Percentiles rank a stretch among this genome's conserved stretches.
Conservation (phyloP, 306 rosid genomes). For the Oxytropis ochrocephala region DNA sequence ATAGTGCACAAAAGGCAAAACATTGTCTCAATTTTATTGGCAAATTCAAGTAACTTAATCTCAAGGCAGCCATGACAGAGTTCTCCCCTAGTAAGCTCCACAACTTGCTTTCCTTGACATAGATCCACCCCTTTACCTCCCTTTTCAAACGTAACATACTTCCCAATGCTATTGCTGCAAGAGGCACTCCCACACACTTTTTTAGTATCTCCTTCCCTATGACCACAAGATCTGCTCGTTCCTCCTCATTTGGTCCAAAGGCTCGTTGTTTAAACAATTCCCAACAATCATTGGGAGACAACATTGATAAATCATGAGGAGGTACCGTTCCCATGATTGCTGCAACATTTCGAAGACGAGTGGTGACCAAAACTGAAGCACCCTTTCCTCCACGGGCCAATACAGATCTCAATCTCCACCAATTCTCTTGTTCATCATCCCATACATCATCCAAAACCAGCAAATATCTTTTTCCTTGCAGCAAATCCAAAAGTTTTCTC, state of each 20-base stretch:
- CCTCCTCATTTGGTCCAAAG: background rate
- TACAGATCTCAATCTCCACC: background rate
- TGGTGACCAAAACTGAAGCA: constrained; percentile 9
- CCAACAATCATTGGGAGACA: background rate
- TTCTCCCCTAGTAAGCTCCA: background rate
- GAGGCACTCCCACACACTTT: constrained; percentile 17
- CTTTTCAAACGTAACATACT: background rate
- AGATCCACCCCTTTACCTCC: background rate
- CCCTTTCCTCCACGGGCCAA: constrained; percentile 3
- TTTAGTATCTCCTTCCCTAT: constrained; percentile 9
- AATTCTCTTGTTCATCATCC: background rate
- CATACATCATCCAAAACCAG: constrained; percentile 18
- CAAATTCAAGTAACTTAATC: constrained; percentile 8
- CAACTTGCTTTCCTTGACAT: background rate
- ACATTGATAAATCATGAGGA: background rate
- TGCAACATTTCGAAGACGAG: background rate
- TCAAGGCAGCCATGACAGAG: background rate
- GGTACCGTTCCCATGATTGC: background rate
- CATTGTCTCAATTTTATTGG: background rate
- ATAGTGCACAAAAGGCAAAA: constrained; percentile 6
- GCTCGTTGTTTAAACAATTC: constrained; percentile 5
- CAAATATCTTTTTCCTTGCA: background rate
- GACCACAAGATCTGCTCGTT: background rate
- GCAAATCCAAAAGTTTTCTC: background rate
- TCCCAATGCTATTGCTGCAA: constrained; percentile 11